Conservation (phyloP, 2,329 filamentous ascomycete species). For the Colletotrichum theobromicola region DNA sequence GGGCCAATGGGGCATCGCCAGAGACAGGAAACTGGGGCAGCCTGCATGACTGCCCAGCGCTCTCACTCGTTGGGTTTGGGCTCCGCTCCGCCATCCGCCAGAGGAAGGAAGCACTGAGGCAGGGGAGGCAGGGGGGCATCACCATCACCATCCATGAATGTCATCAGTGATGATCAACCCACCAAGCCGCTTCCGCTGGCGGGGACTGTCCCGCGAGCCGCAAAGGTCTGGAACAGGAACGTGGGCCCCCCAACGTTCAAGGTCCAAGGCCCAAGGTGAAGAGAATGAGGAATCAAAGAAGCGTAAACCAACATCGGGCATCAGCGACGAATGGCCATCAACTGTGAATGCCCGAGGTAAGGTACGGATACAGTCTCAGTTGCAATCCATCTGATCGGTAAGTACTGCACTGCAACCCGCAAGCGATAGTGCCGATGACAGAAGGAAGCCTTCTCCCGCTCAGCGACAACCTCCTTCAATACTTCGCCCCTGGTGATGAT, state of each 20-base stretch:
- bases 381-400: not conserved
- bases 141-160: too few relatives aligned
- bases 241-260: too few relatives aligned
- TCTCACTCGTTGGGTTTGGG: constrained; percentile 2
- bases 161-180: not conserved
- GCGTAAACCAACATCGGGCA: not conserved
- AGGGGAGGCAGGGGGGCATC: too few relatives aligned
- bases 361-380: not conserved
- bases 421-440: not conserved
- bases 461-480: not conserved
- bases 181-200: not conserved
- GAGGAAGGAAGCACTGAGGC: too few relatives aligned
- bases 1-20: not conserved
- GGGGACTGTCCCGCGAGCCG: not conserved
- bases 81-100: constrained; percentile 10
- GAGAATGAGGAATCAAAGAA: not conserved
- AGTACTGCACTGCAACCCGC: not conserved
- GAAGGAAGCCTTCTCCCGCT: not conserved
- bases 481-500: not conserved
- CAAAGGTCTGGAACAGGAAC: not conserved
- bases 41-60: constrained; percentile 24
- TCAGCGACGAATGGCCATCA: too few relatives aligned
- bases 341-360: not conserved
- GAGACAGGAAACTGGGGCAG: not conserved
- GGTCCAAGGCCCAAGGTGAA: not conserved